These are phyloP conservation scores for Actinomortierella wolfii DNA, from an alignment of 371 early-diverging fungal genomes.

Conservation along the genomic window DNA sequence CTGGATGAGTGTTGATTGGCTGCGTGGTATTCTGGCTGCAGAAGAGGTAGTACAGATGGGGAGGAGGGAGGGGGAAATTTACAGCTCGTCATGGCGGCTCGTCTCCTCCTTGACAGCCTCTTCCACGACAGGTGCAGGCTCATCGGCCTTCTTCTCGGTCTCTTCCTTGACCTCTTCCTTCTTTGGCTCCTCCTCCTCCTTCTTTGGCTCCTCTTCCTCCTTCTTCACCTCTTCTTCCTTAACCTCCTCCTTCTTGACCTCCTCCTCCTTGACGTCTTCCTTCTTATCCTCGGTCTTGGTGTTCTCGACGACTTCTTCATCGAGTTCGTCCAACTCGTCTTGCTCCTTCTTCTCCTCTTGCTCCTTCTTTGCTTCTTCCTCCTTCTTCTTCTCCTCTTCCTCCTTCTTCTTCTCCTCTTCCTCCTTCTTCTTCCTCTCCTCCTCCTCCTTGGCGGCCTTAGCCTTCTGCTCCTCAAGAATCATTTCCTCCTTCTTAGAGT, in stretches of 20 bases:
- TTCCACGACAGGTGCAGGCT: not conserved
- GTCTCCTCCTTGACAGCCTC: slow-evolving; percentile 5
- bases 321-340: slow-evolving; percentile 22
- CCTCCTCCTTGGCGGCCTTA: slow-evolving; percentile 27
- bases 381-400: slow-evolving; percentile 36
- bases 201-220: slow-evolving; percentile 8
- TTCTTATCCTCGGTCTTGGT: slow-evolving; percentile 20
- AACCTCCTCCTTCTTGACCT: slow-evolving; percentile 45
- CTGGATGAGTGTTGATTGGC: too few relatives aligned
- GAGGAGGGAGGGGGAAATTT: too few relatives aligned
- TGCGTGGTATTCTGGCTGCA: too few relatives aligned
- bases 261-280: slow-evolving; percentile 35
- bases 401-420: slow-evolving; percentile 23
- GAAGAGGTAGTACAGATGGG: too few relatives aligned
- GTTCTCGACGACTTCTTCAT: slow-evolving; percentile 3
- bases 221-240: slow-evolving; percentile 13
- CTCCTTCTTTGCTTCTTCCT: slow-evolving; percentile 8
- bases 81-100: not conserved
- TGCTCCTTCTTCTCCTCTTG: slow-evolving; percentile 19
- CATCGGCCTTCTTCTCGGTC: slow-evolving; percentile 5
- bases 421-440: slow-evolving; percentile 14
- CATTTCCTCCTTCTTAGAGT: slow-evolving; percentile 53
- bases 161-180: slow-evolving; percentile 1
- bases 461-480: slow-evolving; percentile 50
- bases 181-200: slow-evolving; percentile 5